A percentile compares a stretch with the other conserved stretches of the same genome.
phyloP scores from a whole-genome alignment of 2,329 filamentous ascomycete genomes.

The Penicillium sp. region DNA sequence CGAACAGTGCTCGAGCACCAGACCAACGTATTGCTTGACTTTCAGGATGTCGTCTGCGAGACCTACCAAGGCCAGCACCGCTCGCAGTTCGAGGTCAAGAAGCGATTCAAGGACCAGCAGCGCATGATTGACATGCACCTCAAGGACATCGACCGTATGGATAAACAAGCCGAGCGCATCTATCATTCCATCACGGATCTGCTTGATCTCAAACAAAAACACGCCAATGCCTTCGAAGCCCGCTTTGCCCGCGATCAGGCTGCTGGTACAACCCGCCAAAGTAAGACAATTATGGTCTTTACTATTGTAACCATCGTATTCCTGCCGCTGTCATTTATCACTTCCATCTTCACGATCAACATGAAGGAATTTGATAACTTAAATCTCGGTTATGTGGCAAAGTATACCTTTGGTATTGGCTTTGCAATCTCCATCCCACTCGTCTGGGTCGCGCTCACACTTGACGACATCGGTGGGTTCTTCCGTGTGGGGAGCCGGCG shows the following conservation, averaged over 20 bases:
- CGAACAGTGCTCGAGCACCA: conserved; percentile 41
- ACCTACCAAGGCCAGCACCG: conserved; percentile 36
- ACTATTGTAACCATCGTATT: conserved; percentile 61
- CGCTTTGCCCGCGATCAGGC: conserved; percentile 60
- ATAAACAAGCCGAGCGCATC: conserved; percentile 60
- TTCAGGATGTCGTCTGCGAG: conserved; percentile 38
- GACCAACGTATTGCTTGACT: conserved; percentile 35
- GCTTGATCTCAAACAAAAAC: conserved; percentile 67
- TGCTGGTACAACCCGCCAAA: conserved; percentile 58
- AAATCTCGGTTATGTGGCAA: conserved; percentile 52
- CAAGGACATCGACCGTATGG: conserved; percentile 63
- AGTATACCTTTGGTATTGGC: conserved; percentile 58
- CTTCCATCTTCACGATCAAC: conserved; percentile 57
- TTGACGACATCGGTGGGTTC: conserved; percentile 44
- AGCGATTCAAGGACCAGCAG: conserved; percentile 57
- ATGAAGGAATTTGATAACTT: conserved; percentile 50
- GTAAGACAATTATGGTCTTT: conserved; percentile 59
- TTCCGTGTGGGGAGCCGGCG: conserved; percentile 28
- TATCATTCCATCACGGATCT: conserved; percentile 62
- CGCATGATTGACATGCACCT: conserved; percentile 58
- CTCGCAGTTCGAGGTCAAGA: conserved; percentile 51
- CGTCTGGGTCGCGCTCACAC: conserved; percentile 47
- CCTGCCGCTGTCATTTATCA: conserved; percentile 56
- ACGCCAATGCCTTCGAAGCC: conserved; percentile 66
- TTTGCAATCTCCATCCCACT: conserved; percentile 55